A percentile compares a stretch with the other conserved stretches of the same genome.
These are phyloP conservation scores for Aspergillus fumigatiaffinis DNA, from an alignment of 2,329 filamentous ascomycete genomes.

Conservation along the genomic window DNA sequence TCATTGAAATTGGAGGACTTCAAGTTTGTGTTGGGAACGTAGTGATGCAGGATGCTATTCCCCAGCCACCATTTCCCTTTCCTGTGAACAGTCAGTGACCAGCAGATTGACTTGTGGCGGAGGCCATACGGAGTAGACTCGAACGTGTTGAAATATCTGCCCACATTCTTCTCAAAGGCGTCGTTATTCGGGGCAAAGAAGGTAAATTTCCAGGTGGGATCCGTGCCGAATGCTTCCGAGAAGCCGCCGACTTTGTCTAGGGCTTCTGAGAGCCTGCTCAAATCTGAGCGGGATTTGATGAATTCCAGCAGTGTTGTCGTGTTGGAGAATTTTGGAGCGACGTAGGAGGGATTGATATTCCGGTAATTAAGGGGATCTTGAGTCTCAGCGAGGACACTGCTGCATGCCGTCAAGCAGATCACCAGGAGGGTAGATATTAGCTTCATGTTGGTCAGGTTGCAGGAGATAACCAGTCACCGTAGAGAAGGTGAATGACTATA, in stretches of 20 bases:
- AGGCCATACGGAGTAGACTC: neutral
- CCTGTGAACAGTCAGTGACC: neutral
- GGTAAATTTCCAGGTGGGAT: slow-evolving; percentile 25
- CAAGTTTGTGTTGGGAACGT: slow-evolving; percentile 2
- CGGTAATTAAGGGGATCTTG: neutral
- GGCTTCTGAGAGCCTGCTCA: neutral
- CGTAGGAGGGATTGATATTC: neutral
- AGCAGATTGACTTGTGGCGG: neutral
- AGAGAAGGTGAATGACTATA: too few species aligned
- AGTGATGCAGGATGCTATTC: slow-evolving; percentile 2
- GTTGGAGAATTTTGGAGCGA: neutral
- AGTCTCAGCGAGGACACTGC: neutral
- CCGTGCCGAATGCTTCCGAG: slow-evolving; percentile 24
- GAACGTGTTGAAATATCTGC: slow-evolving; percentile 17
- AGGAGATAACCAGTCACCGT: too few species aligned
- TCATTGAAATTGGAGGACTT: neutral
- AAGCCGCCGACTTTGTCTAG: slow-evolving; percentile 19
- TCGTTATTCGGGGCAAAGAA: slow-evolving; percentile 30
- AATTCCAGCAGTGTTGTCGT: neutral
- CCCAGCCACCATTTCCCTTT: slow-evolving; percentile 8
- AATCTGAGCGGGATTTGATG: neutral
- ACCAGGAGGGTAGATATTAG: neutral
- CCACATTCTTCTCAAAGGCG: slow-evolving; percentile 25
- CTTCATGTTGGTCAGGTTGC: neutral
- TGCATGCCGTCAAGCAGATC: neutral